Evolutionary conservation across 2,329 filamentous ascomycete species (phyloP).

Genomic region (Sphaerostilbella broomeana): DNA sequence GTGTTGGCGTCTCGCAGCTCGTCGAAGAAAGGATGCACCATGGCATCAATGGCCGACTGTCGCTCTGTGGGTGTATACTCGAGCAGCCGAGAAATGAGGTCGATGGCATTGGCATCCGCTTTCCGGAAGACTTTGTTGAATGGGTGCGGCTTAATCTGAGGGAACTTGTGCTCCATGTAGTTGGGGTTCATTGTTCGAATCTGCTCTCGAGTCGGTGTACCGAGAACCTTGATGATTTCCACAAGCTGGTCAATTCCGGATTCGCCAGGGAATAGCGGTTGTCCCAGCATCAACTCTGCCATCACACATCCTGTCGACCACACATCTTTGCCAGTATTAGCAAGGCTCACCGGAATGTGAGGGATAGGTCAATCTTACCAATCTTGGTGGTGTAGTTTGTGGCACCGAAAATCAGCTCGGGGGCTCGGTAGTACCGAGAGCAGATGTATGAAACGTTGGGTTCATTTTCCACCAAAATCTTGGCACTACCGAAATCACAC

Average conservation of each 20-base stretch:
- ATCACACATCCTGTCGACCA: slow-evolving; percentile 99
- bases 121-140: slow-evolving; percentile 99
- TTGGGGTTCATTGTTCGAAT: slow-evolving; percentile 99
- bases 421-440: slow-evolving; percentile 96
- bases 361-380: slow-evolving; percentile 54
- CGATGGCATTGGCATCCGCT: slow-evolving; percentile 86
- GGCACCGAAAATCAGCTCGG: slow-evolving; percentile 95
- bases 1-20: slow-evolving; percentile 89
- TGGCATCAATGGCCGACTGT: slow-evolving; percentile 86
- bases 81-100: slow-evolving; percentile 85
- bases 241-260: slow-evolving; percentile 98
- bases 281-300: slow-evolving; percentile 97
- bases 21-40: slow-evolving; percentile 98
- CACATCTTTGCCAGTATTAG: slow-evolving; percentile 71
- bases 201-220: slow-evolving; percentile 93
- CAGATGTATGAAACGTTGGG: slow-evolving; percentile 99
- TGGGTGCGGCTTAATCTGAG: slow-evolving; percentile 98
- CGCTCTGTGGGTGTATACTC: slow-evolving; percentile 98
- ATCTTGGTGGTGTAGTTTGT: slow-evolving; percentile 99
- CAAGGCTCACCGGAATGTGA: background rate
- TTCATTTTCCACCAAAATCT: slow-evolving; percentile 97
- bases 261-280: slow-evolving; percentile 95
- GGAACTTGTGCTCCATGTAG: slow-evolving; percentile 99
- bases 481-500: slow-evolving; percentile 97
- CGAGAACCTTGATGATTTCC: slow-evolving; percentile 98